A percentile compares a stretch with the other conserved stretches of the same genome.
Evolutionary conservation across 2,329 filamentous ascomycete species (phyloP).

Genomic region (Leptodontidium sp.): DNA sequence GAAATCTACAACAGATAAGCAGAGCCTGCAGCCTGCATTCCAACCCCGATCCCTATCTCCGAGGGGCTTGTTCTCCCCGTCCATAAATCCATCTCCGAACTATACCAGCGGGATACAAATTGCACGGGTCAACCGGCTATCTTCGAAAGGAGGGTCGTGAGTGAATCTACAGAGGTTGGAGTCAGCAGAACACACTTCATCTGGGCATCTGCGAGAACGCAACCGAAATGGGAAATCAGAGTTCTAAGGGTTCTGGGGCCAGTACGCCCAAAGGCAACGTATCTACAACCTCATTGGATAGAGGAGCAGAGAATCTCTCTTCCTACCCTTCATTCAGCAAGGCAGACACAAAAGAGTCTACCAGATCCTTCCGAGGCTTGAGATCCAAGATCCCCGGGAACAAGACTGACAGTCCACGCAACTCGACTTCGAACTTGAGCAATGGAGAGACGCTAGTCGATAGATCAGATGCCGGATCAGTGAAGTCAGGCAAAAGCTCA

Average conservation of each 20-base stretch:
- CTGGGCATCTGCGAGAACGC: neutral
- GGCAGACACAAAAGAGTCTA: conserved; percentile 92
- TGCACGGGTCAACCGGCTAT: neutral
- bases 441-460: conserved; percentile 67
- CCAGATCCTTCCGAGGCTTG: conserved; percentile 80
- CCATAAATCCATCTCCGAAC: conserved; percentile 20
- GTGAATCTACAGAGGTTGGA: neutral
- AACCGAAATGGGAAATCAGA: conserved; percentile 77
- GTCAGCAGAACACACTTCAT: neutral
- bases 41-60: conserved; percentile 27
- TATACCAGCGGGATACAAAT: conserved; percentile 5
- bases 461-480: conserved; percentile 77
- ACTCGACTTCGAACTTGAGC: conserved; percentile 66
- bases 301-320: conserved; percentile 59
- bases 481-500: conserved; percentile 73
- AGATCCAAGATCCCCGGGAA: conserved; percentile 87
- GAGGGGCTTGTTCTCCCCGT: conserved; percentile 13
- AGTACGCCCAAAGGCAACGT: conserved; percentile 42
- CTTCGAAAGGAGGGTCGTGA: neutral
- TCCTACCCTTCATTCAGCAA: conserved; percentile 92
- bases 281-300: conserved; percentile 45
- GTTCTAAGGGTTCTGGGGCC: conserved; percentile 56
- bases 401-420: conserved; percentile 82
- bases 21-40: neutral
- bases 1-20: conserved; percentile 2